Evolutionary conservation across 1,284 basidiomycete genomes (phyloP).

Genomic region (Puccinia horiana): DNA sequence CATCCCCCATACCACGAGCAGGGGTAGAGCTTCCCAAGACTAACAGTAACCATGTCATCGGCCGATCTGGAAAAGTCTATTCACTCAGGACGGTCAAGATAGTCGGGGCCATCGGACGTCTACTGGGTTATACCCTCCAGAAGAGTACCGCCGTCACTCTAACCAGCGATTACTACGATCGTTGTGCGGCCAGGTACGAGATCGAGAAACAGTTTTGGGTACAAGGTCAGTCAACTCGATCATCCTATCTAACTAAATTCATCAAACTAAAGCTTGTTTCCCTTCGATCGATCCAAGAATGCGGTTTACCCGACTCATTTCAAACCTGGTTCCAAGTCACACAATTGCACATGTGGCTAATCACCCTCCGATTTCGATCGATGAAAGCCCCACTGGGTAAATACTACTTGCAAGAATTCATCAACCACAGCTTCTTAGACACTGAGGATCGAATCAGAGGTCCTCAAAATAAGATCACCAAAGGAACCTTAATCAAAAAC

Average conservation of each 20-base stretch:
- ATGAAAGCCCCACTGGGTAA: conserved; percentile 71
- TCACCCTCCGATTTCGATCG: conserved; percentile 81
- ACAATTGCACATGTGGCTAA: conserved; percentile 87
- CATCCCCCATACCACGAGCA: no score
- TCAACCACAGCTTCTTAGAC: conserved; percentile 96
- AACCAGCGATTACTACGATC: conserved; percentile 64
- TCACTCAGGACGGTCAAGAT: conserved; percentile 50
- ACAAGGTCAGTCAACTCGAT: conserved; percentile 51
- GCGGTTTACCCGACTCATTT: conserved; percentile 84
- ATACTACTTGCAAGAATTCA: conserved; percentile 74
- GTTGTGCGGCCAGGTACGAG: conserved; percentile 62
- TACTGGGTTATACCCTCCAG: conserved; percentile 64
- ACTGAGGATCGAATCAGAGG: conserved; percentile 83
- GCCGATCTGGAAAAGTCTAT: conserved; percentile 38
- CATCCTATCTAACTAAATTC: background rate
- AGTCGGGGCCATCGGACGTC: conserved; percentile 59
- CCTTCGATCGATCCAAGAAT: conserved; percentile 64
- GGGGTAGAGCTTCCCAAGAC: no score
- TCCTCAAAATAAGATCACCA: conserved; percentile 69
- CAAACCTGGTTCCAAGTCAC: conserved; percentile 97
- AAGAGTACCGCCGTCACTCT: conserved; percentile 63
- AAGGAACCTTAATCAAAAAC: conserved; percentile 74
- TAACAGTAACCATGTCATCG: conserved; percentile 9
- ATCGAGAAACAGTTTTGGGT: conserved; percentile 60
- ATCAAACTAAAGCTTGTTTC: background rate